These are phyloP conservation scores for Talaromyces rugulosus DNA, from an alignment of 2,329 filamentous ascomycete genomes.

Conservation along the genomic window DNA sequence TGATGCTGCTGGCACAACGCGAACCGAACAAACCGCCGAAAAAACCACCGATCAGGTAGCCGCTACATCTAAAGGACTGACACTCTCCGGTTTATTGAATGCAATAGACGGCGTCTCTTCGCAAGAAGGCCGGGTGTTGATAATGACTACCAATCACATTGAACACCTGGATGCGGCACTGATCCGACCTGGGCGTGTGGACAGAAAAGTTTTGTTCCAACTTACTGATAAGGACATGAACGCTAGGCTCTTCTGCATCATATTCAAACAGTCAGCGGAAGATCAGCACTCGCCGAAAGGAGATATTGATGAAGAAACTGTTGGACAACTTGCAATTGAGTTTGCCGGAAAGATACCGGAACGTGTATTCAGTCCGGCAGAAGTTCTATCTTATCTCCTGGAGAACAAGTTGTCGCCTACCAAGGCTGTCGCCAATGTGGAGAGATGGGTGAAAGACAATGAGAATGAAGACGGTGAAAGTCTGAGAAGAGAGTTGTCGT, in stretches of 20 bases:
- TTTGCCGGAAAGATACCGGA: slow-evolving; percentile 29
- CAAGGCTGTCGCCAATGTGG: slow-evolving; percentile 15
- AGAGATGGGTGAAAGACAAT: background rate
- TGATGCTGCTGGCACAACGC: slow-evolving; percentile 65
- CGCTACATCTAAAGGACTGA: slow-evolving; percentile 52
- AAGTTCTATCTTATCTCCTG: slow-evolving; percentile 38
- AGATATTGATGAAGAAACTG: slow-evolving; percentile 10
- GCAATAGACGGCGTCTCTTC: slow-evolving; percentile 77
- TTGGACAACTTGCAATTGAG: slow-evolving; percentile 19
- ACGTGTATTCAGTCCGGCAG: slow-evolving; percentile 32
- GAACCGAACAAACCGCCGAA: slow-evolving; percentile 22
- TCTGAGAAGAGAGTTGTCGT: background rate
- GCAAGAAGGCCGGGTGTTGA: slow-evolving; percentile 72
- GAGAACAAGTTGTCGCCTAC: slow-evolving; percentile 29
- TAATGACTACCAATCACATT: slow-evolving; percentile 76
- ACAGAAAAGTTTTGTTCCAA: slow-evolving; percentile 59
- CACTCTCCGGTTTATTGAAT: slow-evolving; percentile 70
- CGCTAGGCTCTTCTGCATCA: slow-evolving; percentile 35
- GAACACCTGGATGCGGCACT: slow-evolving; percentile 69
- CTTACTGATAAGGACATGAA: slow-evolving; percentile 31
- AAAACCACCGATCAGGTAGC: too few species aligned
- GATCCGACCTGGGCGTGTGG: slow-evolving; percentile 64
- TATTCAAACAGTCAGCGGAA: slow-evolving; percentile 20
- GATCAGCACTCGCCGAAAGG: slow-evolving; percentile 11
- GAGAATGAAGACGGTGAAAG: background rate